phyloP scores from a whole-genome alignment of 148 eudicot species.

The Oxyria digyna region DNA sequence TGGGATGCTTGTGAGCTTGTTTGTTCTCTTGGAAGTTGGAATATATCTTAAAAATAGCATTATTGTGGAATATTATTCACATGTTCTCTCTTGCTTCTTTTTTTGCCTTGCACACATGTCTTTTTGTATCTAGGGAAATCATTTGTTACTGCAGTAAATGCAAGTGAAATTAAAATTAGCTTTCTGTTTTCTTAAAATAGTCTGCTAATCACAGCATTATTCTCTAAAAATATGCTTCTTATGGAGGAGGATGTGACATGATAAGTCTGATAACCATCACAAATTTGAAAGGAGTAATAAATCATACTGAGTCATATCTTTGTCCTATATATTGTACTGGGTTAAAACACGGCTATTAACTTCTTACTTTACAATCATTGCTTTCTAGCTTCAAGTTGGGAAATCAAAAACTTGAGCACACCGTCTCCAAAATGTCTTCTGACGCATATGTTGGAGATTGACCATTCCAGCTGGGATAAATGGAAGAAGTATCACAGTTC shows the following conservation, averaged over 20 bases:
- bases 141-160: neutral
- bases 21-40: neutral
- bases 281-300: neutral
- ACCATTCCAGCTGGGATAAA: conserved; percentile 47
- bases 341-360: neutral
- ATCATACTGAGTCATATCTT: neutral
- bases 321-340: neutral
- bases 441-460: conserved; percentile 77
- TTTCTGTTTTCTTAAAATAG: neutral
- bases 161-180: neutral
- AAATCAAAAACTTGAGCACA: conserved; percentile 51
- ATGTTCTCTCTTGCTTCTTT: neutral
- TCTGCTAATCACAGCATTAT: neutral
- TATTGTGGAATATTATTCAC: neutral
- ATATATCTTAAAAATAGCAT: neutral
- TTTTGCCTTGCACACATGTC: neutral
- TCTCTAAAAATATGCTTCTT: neutral
- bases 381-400: conserved; percentile 90
- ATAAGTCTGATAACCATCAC: neutral
- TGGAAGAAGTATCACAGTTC: conserved; percentile 67
- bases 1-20: neutral
- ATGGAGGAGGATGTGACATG: neutral
- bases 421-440: conserved; percentile 51
- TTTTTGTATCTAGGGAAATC: neutral
- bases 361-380: neutral